phyloP scores from a whole-genome alignment of 108 stramenopile species.

The Ochromonas danica region DNA sequence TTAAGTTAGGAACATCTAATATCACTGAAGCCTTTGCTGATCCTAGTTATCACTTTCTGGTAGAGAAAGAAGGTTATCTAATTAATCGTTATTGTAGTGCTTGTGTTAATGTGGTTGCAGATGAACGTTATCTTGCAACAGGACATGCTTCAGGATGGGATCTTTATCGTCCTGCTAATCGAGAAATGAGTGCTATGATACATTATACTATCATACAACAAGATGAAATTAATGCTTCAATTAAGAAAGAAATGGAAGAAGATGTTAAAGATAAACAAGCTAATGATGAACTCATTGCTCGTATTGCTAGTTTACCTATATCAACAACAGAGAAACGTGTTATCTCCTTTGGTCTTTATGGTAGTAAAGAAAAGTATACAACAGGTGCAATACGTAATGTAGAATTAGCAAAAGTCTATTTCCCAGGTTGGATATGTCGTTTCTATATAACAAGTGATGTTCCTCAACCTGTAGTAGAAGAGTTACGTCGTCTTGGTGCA shows the following conservation, averaged over 20 bases:
- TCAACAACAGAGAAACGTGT: constrained; percentile 29
- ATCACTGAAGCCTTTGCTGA: not conserved
- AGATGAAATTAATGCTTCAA: not conserved
- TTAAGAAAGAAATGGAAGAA: constrained; percentile 18
- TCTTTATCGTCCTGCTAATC: not conserved
- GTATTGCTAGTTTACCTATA: not conserved
- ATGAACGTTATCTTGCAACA: not conserved
- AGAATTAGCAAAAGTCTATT: constrained; percentile 26
- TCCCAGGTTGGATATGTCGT: constrained; percentile 42
- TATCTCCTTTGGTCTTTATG: constrained; percentile 43
- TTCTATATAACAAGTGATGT: constrained; percentile 39
- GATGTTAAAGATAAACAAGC: not conserved
- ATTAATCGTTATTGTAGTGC: not conserved
- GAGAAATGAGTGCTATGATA: constrained; percentile 11
- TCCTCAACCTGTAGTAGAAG: constrained; percentile 1
- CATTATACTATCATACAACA: not conserved
- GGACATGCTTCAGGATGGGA: constrained; percentile 27
- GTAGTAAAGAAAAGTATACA: constrained; percentile 42
- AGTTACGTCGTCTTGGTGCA: not conserved
- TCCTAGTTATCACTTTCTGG: constrained; percentile 21
- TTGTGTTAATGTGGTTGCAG: constrained; percentile 23
- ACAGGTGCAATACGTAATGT: constrained; percentile 40
- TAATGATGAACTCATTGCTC: not conserved
- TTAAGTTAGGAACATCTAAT: not conserved
- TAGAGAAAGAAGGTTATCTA: constrained; percentile 31